Percentiles rank a stretch among this genome's conserved stretches.
Conservation (phyloP, 768 basidiomycete genomes). For the Trametes elegans region DNA sequence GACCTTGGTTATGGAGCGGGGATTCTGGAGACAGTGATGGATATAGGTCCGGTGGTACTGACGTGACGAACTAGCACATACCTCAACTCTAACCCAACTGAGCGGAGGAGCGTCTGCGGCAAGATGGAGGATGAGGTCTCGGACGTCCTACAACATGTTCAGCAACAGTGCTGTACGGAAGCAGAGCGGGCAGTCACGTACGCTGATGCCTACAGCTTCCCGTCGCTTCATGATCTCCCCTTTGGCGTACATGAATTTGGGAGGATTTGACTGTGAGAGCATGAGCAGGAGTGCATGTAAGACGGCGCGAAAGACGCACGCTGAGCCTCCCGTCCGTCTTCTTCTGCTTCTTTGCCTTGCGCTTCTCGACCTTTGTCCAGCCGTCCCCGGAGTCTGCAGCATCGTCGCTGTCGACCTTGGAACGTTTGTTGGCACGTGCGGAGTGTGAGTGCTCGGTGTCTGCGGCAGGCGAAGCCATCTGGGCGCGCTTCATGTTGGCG, state of each 20-base stretch:
- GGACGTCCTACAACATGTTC: conserved; percentile 60
- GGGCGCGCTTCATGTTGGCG: neutral
- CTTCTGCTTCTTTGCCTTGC: conserved; percentile 67
- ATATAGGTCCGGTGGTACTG: neutral
- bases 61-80: conserved; percentile 33
- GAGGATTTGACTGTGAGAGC: conserved; percentile 46
- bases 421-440: conserved; percentile 1
- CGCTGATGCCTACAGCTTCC: conserved; percentile 78
- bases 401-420: neutral
- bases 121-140: conserved; percentile 83
- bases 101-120: conserved; percentile 81
- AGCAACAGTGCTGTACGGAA: neutral
- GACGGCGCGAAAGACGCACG: conserved; percentile 44
- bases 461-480: neutral
- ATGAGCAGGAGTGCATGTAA: neutral
- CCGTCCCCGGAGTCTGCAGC: conserved; percentile 31
- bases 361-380: conserved; percentile 73
- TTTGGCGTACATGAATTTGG: conserved; percentile 80
- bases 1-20: conserved; percentile 69
- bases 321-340: conserved; percentile 57
- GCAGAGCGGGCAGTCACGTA: conserved; percentile 38
- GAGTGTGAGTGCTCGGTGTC: neutral
- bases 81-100: conserved; percentile 85
- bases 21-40: conserved; percentile 53
- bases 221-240: conserved; percentile 70